A percentile compares a stretch with the other conserved stretches of the same genome.
Evolutionary conservation across 805 yeast species (phyloP).

Genomic region (Candida suzukii): DNA sequence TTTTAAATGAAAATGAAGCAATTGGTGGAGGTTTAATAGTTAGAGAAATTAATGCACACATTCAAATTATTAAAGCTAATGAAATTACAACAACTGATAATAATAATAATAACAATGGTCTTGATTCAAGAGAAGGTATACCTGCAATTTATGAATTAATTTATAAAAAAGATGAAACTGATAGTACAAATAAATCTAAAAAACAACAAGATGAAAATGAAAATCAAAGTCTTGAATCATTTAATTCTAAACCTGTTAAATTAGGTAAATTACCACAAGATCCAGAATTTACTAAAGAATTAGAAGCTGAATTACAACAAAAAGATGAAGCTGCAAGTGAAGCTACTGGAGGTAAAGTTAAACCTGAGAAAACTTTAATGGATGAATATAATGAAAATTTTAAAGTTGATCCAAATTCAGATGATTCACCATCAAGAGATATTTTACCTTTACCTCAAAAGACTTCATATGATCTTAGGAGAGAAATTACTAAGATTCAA

Average conservation of each 20-base stretch:
- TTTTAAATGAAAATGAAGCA: conserved; percentile 85
- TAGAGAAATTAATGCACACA: conserved; percentile 77
- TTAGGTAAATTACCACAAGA: conserved; percentile 84
- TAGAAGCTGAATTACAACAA: conserved; percentile 74
- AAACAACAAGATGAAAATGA: conserved; percentile 9
- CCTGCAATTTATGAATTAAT: conserved; percentile 33
- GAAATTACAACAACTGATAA: conserved; percentile 30
- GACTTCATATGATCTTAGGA: conserved; percentile 70
- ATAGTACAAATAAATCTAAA: conserved; percentile 10
- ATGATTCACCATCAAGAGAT: conserved; percentile 69
- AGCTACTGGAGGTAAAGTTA: conserved; percentile 6
- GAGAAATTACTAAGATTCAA: conserved; percentile 70
- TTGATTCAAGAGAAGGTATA: conserved; percentile 46
- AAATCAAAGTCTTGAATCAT: conserved; percentile 40
- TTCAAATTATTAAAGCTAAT: conserved; percentile 42
- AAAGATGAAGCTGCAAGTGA: conserved; percentile 51
- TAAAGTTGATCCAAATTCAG: conserved; percentile 42
- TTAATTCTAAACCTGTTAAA: conserved; percentile 67
- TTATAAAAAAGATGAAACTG: conserved; percentile 17
- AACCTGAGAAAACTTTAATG: conserved; percentile 36
- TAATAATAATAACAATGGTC: conserved; percentile 41
- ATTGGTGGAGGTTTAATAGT: conserved; percentile 87
- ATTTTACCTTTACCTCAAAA: conserved; percentile 80
- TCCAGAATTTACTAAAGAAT: conserved; percentile 75
- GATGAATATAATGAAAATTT: conserved; percentile 59